Conservation (phyloP, 78 protist species). For the Dictyostelium brefeldianum region DNA sequence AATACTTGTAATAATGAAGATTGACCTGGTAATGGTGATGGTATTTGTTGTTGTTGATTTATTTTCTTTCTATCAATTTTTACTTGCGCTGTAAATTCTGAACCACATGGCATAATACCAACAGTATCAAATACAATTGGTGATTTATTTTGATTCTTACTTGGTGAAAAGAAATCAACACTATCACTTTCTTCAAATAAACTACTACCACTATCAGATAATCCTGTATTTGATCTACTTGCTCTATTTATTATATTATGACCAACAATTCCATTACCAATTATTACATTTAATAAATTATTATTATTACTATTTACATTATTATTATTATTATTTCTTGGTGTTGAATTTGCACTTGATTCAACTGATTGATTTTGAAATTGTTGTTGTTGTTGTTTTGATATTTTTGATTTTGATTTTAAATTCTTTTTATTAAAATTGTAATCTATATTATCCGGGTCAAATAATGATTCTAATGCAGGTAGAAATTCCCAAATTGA, state of each 20-base stretch:
- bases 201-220: constrained; percentile 13
- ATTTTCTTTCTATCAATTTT: constrained; percentile 5
- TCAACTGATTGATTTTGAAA: background rate
- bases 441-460: background rate
- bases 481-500: constrained; percentile 78
- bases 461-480: constrained; percentile 19
- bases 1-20: background rate
- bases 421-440: background rate
- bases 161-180: constrained; percentile 12
- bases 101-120: constrained; percentile 64
- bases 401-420: background rate
- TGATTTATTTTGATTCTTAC: background rate
- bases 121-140: constrained; percentile 46
- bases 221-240: constrained; percentile 7
- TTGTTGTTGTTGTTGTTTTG: constrained; percentile 9
- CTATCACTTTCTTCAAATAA: constrained; percentile 19
- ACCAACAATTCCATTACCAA: background rate
- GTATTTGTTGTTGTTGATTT: background rate
- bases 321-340: constrained; percentile 3
- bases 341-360: background rate
- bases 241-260: background rate
- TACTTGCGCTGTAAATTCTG: constrained; percentile 26
- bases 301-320: background rate
- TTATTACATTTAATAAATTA: background rate
- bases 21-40: background rate